Evolutionary conservation across 768 basidiomycete species (phyloP).

Genomic region (Auricularia auricula-judae): DNA sequence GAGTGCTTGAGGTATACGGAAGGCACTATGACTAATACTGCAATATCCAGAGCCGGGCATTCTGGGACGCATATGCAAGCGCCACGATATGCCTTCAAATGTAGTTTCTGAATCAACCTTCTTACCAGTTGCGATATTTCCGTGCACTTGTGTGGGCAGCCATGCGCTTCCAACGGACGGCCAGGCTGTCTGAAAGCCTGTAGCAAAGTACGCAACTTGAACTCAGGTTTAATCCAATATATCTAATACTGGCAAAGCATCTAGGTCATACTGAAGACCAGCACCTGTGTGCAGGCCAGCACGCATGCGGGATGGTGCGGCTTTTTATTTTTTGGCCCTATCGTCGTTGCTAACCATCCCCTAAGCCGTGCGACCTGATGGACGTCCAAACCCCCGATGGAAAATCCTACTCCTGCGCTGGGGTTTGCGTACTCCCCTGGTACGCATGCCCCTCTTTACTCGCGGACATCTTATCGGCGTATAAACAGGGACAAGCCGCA

Average conservation of each 20-base stretch:
- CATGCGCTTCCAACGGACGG: conserved; percentile 34
- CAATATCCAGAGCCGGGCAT: conserved; percentile 42
- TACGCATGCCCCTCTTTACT: neutral
- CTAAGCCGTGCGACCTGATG: conserved; percentile 32
- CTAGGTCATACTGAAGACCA: conserved; percentile 35
- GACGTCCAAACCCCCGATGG: conserved; percentile 20
- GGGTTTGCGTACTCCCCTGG: conserved; percentile 22
- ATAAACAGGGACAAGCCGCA: conserved; percentile 33
- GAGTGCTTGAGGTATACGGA: conserved; percentile 11
- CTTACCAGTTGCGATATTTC: conserved; percentile 38
- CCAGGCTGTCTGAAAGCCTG: conserved; percentile 43
- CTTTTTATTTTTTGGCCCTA: neutral
- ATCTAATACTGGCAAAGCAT: conserved; percentile 20
- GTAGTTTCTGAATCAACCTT: neutral
- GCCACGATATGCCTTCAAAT: neutral
- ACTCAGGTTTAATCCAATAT: neutral
- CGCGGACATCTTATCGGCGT: neutral
- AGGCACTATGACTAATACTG: neutral
- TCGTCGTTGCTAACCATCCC: neutral
- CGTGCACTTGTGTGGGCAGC: conserved; percentile 42
- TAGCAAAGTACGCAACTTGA: conserved; percentile 30
- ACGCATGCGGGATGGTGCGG: conserved; percentile 44
- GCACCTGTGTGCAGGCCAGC: conserved; percentile 45
- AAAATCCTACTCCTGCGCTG: conserved; percentile 28
- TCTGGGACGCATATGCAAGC: conserved; percentile 43